phyloP scores from a whole-genome alignment of 495 filamentous ascomycete genomes.

The Podospora tetraspora region DNA sequence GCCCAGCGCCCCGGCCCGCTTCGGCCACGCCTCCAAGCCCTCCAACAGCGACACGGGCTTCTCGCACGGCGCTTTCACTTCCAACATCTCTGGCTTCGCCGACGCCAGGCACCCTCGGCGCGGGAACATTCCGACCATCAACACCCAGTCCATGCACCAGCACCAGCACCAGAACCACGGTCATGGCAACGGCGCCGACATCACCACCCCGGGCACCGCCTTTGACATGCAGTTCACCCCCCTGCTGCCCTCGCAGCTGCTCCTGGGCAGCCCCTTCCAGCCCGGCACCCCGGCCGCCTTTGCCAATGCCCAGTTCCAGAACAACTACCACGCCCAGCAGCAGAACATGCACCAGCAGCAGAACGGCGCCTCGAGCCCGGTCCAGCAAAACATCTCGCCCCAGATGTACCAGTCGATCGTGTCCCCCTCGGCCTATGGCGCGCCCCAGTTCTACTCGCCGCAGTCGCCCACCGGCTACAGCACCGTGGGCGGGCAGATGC shows the following conservation, averaged over 20 bases:
- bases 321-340: conserved; percentile 62
- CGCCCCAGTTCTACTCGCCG: conserved; percentile 68
- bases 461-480: conserved; percentile 80
- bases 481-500: conserved; percentile 55
- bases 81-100: conserved; percentile 72
- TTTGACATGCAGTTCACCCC: conserved; percentile 99
- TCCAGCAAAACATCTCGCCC: conserved; percentile 56
- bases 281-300: conserved; percentile 88
- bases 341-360: conserved; percentile 56
- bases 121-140: conserved; percentile 87
- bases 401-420: conserved; percentile 73
- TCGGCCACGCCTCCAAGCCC: conserved; percentile 65
- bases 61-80: conserved; percentile 82
- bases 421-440: conserved; percentile 67
- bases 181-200: conserved; percentile 53
- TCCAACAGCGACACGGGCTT: conserved; percentile 80
- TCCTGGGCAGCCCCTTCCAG: conserved; percentile 94
- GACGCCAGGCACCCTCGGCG: conserved; percentile 70
- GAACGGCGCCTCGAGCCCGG: conserved; percentile 43
- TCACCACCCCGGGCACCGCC: conserved; percentile 79
- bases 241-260: conserved; percentile 85
- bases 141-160: conserved; percentile 59
- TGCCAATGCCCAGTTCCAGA: conserved; percentile 82
- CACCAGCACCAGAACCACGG: conserved; percentile 27
- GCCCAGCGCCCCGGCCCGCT: conserved; percentile 51